Evolutionary conservation across 2,329 filamentous ascomycete genomes (phyloP), one percentile per base, ranked within the genome.

Genomic region (Cercospora beticola): DNA sequence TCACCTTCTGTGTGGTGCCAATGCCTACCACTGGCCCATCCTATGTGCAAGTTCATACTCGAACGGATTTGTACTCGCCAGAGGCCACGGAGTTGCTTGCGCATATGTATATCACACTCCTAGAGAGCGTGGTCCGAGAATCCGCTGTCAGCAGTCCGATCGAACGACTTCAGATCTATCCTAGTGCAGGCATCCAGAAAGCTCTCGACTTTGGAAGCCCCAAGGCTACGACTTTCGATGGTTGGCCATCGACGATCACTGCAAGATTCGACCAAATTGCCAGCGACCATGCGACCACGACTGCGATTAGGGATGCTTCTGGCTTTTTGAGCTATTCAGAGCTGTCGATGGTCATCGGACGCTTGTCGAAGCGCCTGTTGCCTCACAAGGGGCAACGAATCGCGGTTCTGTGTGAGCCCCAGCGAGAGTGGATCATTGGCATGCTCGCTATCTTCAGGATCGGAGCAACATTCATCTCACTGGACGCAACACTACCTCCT

Each of bases 401-500:
- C 21, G 69, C 66, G 12, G 70, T 70, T 1, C 36, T 72, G 9
- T 68, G 67, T 21, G 65, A 68, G 31, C 69, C 69, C 0, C 61
- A 63, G 49, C 58, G 65, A 57, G 60, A 68, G 3, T 68, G 67
- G 65, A 52, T 70, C 4, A 30, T 68, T 36, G 54, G 65, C n/a
- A 69, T 71, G 67, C 67, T 70, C 43, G 69, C 65, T 4, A 62
- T 67, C 14, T 61, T 67, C 12, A 63, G 67, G 23, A 28, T 64
- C 2, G 69, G 71, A 18, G 67, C 59, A 0, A 66, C 63, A 1
- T 70, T 68, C 30, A 64, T 71, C 26, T 66, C 71, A n/a, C 65
- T 70, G 12, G 71, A 72, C 28, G 60, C 69, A 30, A 72, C 67
- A 26, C 66, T 72, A 16, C 68, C 70, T 57, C 30, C 46, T 26